Evolutionary conservation across 192 early-diverging fungal genomes (phyloP).

Genomic region (Umbelopsis vinacea): DNA sequence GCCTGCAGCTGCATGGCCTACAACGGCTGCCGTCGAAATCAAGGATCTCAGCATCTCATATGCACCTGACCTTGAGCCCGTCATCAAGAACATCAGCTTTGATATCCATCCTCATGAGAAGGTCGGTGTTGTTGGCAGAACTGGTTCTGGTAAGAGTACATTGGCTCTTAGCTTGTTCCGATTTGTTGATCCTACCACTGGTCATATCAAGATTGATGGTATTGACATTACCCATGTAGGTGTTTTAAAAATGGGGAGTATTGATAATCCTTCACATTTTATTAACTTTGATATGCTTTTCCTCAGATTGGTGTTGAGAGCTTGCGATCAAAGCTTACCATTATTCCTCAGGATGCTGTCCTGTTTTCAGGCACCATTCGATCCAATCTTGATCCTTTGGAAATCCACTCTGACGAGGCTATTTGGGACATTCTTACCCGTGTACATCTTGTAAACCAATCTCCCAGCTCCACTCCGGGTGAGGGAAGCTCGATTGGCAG

Average conservation of each 20-base stretch:
- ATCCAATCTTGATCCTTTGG: conserved; percentile 85
- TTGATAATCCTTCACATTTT: no score
- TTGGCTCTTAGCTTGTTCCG: conserved; percentile 72
- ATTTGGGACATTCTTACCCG: conserved; percentile 54
- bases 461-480: conserved; percentile 13
- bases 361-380: conserved; percentile 57
- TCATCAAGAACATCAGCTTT: conserved; percentile 48
- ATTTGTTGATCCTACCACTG: conserved; percentile 69
- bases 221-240: conserved; percentile 69
- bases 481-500: conserved; percentile 4
- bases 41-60: conserved; percentile 69
- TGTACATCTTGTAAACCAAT: conserved; percentile 16
- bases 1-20: conserved; percentile 64
- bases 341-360: conserved; percentile 90
- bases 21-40: conserved; percentile 61
- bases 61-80: conserved; percentile 50
- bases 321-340: conserved; percentile 72
- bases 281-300: no score
- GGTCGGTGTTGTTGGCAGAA: conserved; percentile 84
- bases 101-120: conserved; percentile 71
- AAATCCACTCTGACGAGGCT: conserved; percentile 59
- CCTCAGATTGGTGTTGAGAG: conserved; percentile 72
- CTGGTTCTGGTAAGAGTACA: conserved; percentile 77
- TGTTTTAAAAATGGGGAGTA: not conserved
- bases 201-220: conserved; percentile 73